A percentile compares a stretch with the other conserved stretches of the same genome.
Conservation (phyloP, 2,329 filamentous ascomycete species). For the Trichoderma cornu-damae region DNA sequence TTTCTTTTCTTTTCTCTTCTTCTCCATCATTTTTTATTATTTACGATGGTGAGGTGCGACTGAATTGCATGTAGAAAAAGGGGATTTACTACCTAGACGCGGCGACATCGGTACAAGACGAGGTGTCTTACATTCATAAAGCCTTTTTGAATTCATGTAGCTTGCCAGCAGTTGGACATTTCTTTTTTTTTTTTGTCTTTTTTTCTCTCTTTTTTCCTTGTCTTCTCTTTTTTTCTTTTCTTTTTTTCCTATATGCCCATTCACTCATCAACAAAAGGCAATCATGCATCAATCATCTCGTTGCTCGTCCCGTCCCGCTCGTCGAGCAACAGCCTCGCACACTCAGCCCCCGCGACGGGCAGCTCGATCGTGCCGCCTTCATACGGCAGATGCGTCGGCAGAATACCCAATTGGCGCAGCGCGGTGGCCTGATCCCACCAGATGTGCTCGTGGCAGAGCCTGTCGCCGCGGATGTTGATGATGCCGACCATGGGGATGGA, state of each 20-base stretch:
- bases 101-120: background rate
- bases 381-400: slow-evolving; percentile 53
- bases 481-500: slow-evolving; percentile 55
- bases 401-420: slow-evolving; percentile 49
- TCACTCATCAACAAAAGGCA: too few relatives aligned
- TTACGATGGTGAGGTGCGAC: background rate
- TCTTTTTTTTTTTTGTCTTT: too few relatives aligned
- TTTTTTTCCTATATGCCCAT: too few relatives aligned
- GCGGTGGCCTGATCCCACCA: slow-evolving; percentile 62
- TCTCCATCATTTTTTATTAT: background rate
- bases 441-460: slow-evolving; percentile 60
- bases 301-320: slow-evolving; percentile 19
- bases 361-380: slow-evolving; percentile 31
- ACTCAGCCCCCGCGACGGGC: slow-evolving; percentile 19
- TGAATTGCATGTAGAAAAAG: background rate
- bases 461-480: slow-evolving; percentile 58
- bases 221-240: too few relatives aligned
- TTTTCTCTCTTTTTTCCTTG: background rate
- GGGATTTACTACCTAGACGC: background rate
- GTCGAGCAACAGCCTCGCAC: slow-evolving; percentile 17
- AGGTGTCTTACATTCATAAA: background rate
- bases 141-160: background rate
- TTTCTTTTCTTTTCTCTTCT: background rate
- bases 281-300: slow-evolving; percentile 30
- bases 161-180: background rate